Evolutionary conservation across 495 filamentous ascomycete species (phyloP).

Genomic region (Penicillium bovifimosum): DNA sequence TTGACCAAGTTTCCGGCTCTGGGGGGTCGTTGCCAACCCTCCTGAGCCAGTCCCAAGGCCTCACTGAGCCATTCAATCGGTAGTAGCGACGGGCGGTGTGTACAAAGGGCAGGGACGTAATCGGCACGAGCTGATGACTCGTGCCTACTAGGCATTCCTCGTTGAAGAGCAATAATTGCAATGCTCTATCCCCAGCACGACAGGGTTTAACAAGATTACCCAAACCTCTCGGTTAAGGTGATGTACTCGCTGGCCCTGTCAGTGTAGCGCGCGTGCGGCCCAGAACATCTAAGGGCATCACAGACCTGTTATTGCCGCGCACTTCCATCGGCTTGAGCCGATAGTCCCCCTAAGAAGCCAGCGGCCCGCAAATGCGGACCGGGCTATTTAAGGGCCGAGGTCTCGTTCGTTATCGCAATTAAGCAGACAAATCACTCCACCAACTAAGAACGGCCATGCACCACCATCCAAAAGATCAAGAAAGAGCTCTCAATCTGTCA

Average conservation of each 20-base stretch:
- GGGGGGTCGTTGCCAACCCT: conserved; percentile 59
- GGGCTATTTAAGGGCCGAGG: conserved; percentile 70
- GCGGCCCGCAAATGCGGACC: conserved; percentile 57
- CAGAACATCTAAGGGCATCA: conserved; percentile 69
- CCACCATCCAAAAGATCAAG: conserved; percentile 61
- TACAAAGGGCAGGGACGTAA: conserved; percentile 53
- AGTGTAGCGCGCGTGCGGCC: conserved; percentile 69
- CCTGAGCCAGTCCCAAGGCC: conserved; percentile 62
- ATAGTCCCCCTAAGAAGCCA: conserved; percentile 68
- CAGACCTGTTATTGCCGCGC: conserved; percentile 67
- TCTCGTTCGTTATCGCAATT: conserved; percentile 74
- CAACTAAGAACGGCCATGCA: conserved; percentile 64
- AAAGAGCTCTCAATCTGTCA: conserved; percentile 44
- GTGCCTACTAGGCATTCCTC: conserved; percentile 43
- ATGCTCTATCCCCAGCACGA: background rate
- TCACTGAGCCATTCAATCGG: conserved; percentile 72
- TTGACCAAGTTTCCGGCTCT: conserved; percentile 66
- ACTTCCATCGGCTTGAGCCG: conserved; percentile 65
- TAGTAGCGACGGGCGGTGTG: conserved; percentile 71
- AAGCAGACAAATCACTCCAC: conserved; percentile 70
- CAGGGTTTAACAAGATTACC: conserved; percentile 1
- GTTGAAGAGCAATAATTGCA: conserved; percentile 1
- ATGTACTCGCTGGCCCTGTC: conserved; percentile 47
- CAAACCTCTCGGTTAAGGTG: conserved; percentile 20
- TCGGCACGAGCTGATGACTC: conserved; percentile 65